phyloP scores from a whole-genome alignment of 257 asterid genomes.

The Coffea eugenioides region DNA sequence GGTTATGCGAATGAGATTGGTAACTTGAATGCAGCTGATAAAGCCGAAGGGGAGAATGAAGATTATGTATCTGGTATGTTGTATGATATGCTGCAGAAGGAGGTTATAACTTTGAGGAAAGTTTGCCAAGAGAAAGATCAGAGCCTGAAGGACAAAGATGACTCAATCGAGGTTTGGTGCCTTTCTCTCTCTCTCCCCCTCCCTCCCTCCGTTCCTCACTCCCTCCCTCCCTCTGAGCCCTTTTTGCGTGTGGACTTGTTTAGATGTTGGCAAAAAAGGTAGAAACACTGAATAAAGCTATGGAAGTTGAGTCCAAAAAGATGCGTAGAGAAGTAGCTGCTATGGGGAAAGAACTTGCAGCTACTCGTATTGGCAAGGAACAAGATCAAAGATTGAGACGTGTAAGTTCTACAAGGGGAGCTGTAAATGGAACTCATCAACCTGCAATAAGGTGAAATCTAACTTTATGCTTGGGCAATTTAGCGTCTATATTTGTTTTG shows the following conservation, averaged over 20 bases:
- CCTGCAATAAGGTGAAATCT: constrained; percentile 43
- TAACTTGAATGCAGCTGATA: constrained; percentile 30
- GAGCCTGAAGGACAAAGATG: constrained; percentile 78
- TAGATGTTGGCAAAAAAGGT: constrained; percentile 93
- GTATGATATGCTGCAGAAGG: constrained; percentile 91
- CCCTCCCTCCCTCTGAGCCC: neutral
- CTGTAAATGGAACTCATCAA: constrained; percentile 46
- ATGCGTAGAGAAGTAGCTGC: constrained; percentile 86
- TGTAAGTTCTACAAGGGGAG: constrained; percentile 43
- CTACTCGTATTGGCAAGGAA: constrained; percentile 65
- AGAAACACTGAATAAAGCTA: constrained; percentile 73
- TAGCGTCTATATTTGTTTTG: neutral
- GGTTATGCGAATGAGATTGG: constrained; percentile 34
- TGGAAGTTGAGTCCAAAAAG: constrained; percentile 83
- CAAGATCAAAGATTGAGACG: constrained; percentile 60
- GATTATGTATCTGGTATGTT: constrained; percentile 74
- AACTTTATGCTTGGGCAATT: neutral
- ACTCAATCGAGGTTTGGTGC: constrained; percentile 68
- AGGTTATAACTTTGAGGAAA: constrained; percentile 68
- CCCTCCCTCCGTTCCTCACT: too few relatives aligned
- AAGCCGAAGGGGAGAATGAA: constrained; percentile 41
- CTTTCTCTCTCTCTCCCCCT: neutral
- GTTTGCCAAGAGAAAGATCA: constrained; percentile 82
- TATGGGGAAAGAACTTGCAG: constrained; percentile 77
- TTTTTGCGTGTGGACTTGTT: constrained; percentile 15